phyloP scores from a whole-genome alignment of 331 rosid genomes.

The Arachis monticola region DNA sequence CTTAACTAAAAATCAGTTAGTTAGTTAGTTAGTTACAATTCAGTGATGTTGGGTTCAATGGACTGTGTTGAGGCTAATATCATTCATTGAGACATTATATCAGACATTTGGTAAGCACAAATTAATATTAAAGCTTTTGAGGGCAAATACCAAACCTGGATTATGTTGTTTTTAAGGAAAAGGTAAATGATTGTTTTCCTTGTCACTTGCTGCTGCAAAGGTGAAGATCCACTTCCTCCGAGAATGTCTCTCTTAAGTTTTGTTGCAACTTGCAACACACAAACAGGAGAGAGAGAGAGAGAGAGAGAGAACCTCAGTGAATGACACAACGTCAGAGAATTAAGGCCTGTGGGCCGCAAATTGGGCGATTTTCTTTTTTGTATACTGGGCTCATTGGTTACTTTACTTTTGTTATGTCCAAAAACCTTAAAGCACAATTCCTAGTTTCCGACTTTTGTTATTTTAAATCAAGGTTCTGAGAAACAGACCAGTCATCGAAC shows the following conservation, averaged over 20 bases:
- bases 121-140: background rate
- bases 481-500: too few relatives aligned
- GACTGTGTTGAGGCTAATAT: background rate
- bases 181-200: background rate
- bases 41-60: background rate
- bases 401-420: too few relatives aligned
- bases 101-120: background rate
- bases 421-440: too few relatives aligned
- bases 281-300: too few relatives aligned
- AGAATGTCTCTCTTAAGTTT: too few relatives aligned
- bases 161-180: background rate
- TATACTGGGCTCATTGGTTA: too few relatives aligned
- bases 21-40: too few relatives aligned
- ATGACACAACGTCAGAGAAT: background rate
- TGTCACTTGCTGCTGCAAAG: background rate
- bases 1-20: background rate
- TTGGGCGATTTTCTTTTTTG: background rate
- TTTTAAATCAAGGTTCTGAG: too few relatives aligned
- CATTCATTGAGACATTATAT: background rate
- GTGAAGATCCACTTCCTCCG: background rate
- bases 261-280: too few relatives aligned
- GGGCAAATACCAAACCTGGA: conserved; percentile 2
- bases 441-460: too few relatives aligned
- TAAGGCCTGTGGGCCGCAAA: background rate
- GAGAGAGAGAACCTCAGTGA: background rate